Base-by-base conservation (phyloP, 768 basidiomycete genomes). In the Mrakia frigida region DNA sequence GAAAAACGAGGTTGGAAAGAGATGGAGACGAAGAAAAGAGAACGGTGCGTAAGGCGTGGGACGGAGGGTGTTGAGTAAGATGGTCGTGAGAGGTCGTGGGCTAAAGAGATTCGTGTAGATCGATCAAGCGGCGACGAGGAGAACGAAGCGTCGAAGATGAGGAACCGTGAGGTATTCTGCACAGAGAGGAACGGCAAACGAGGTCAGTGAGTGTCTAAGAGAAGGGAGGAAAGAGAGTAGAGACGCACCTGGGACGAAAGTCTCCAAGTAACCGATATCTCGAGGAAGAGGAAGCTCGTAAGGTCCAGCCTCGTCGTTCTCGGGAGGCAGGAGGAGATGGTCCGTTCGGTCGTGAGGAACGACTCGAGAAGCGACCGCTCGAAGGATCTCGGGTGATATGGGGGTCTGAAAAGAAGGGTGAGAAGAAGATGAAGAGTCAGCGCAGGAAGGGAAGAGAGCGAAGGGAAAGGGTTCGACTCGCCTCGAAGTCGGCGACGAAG, bases 401-500 rank as follows among this genome's bases (percentile, higher is more conserved):
- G 96, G 97, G 80, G 92, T 94, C 93, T 95, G 79, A 6, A 16
- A 52, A 31, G n/a, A n/a, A 67, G 63, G 39, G 50, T 63, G 60
- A 31, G 6, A 74, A 9, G 23, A 56, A 25, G 70, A 35, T 11
- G n/a, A 70, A 67, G 23, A 53, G n/a, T 11, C 33, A 41, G 28
- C 70, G 41, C 3, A 14, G 35, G n/a, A n/a, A 43, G 31, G 2
- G 37, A 43, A 59, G 18, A 43, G 56, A 33, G 7, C 14, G 74
- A 52, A 71, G 18, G 28, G 37, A 46, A 33, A 70, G 46, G 39
- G n/a, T 2, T 41, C n/a, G 21, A 79, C 86, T 59, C 80, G 93
- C 94, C 89, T 99, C 97, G 83, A 98, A 99, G 85, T 98, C 97
- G 65, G 96, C 97, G 78, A 96, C 95, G 82, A 97, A 98, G 85